Conservation (phyloP, 768 basidiomycete genomes). For the Hygrophorus pudorinus region DNA sequence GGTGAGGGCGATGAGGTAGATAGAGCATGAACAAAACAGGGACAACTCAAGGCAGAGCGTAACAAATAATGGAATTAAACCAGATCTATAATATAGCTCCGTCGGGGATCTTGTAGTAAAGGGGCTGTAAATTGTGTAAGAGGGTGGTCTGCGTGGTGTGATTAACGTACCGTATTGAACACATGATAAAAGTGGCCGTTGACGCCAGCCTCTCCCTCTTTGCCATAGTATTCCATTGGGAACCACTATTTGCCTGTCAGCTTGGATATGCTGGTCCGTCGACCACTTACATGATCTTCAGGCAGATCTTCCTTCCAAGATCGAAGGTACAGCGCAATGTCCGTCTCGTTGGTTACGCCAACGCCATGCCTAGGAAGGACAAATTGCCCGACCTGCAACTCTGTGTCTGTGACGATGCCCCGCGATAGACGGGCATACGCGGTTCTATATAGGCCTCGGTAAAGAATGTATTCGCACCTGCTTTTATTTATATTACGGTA, state of each 20-base stretch:
- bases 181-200: conserved; percentile 74
- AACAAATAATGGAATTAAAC: neutral
- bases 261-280: neutral
- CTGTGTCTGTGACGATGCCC: conserved; percentile 82
- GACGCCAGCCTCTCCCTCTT: conserved; percentile 42
- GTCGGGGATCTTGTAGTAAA: conserved; percentile 43
- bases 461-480: conserved; percentile 90
- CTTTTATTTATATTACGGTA: neutral
- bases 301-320: conserved; percentile 58
- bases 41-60: neutral
- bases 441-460: conserved; percentile 69
- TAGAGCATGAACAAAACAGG: too few species aligned
- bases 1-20: too few species aligned
- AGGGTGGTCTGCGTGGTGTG: conserved; percentile 8
- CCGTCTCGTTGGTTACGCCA: conserved; percentile 45
- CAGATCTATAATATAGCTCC: conserved; percentile 26
- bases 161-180: conserved; percentile 49
- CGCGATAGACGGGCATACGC: conserved; percentile 78
- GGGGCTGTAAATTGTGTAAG: conserved; percentile 24
- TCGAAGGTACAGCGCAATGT: conserved; percentile 57
- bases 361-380: conserved; percentile 54
- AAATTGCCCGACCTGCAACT: conserved; percentile 83
- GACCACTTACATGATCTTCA: conserved; percentile 44
- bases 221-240: conserved; percentile 59
- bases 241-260: conserved; percentile 46